Evolutionary conservation across 2,329 filamentous ascomycete species (phyloP), one percentile per base, ranked within the genome.

Genomic region (Colletotrichum cereale): DNA sequence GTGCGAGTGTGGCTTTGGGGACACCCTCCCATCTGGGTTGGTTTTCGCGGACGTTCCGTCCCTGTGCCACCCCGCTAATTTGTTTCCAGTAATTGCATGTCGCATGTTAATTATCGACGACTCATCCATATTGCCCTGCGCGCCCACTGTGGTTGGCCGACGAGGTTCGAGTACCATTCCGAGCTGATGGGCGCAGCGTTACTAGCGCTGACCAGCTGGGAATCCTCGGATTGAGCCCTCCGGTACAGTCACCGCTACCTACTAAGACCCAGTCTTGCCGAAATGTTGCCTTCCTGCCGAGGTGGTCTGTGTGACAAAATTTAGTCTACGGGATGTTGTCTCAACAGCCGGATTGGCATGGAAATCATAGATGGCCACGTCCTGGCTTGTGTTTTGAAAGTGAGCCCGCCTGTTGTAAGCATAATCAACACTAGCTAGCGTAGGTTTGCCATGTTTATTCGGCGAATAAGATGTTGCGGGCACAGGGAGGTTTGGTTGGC

Each of bases 191-290:
- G 10, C 29, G 31, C 52, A 52, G 68, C 64, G 57, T 67, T 53
- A 31, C 69, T 72, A 72, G 65, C 65, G 58, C 68, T 69, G 69
- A 60, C 60, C 14, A 63, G 44, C 52, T 64, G 47, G 40, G 26
- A 36, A 57, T 24, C n/a, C 53, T 50, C 53, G 36, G 29, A 52
- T 53, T 68, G 52, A 63, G n/a, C 29, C 16, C 36, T 24, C 44
- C n/a, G 16, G 26, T 62, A n/a, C 40, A 31, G 42, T 31, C 64
- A 47, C 36, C 52, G n/a, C 5, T 58, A 36, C 34, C 5, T 58
- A 36, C 34, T n/a, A 29, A 55, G 24, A 55, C 40, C n/a, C 36
- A 31, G 29, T 40, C 40, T 31, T 31, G 18, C 58, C 47, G 26
- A 24, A 24, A 26, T 29, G n/a, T n/a, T 42, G 8, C 40, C 58